Conservation (phyloP, 805 yeast genomes). For the Saccharomycopsis vini region DNA sequence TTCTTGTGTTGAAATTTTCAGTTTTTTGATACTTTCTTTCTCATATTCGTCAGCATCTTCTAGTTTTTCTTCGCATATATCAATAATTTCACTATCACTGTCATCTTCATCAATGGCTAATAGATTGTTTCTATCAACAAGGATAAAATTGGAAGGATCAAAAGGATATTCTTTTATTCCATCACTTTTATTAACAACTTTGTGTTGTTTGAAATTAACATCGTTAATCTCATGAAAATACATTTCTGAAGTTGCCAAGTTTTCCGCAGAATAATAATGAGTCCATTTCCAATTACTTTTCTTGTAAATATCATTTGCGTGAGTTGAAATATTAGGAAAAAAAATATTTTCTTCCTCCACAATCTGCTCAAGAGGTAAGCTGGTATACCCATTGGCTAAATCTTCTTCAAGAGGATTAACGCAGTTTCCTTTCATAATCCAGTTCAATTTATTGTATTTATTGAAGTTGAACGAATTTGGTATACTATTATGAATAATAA, state of each 20-base stretch:
- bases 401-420: neutral
- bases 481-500: slow-evolving; percentile 15
- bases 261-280: neutral
- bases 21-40: neutral
- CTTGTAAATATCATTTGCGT: neutral
- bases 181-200: too few relatives aligned
- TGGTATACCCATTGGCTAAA: neutral
- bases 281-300: slow-evolving; percentile 8
- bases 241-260: slow-evolving; percentile 15
- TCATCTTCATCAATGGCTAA: slow-evolving; percentile 4
- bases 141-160: slow-evolving; percentile 12
- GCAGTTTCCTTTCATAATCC: slow-evolving; percentile 16
- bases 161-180: neutral
- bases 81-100: neutral
- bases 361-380: neutral
- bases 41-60: neutral
- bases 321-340: slow-evolving; percentile 1
- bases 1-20: neutral
- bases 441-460: slow-evolving; percentile 14
- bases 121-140: slow-evolving; percentile 12
- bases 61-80: neutral
- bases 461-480: slow-evolving; percentile 14
- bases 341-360: neutral
- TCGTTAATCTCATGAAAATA: slow-evolving; percentile 12
- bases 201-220: neutral